Evolutionary conservation across 1,284 basidiomycete species (phyloP), one percentile per base, ranked within the genome.

Genomic region (Rhodotorula sp.): DNA sequence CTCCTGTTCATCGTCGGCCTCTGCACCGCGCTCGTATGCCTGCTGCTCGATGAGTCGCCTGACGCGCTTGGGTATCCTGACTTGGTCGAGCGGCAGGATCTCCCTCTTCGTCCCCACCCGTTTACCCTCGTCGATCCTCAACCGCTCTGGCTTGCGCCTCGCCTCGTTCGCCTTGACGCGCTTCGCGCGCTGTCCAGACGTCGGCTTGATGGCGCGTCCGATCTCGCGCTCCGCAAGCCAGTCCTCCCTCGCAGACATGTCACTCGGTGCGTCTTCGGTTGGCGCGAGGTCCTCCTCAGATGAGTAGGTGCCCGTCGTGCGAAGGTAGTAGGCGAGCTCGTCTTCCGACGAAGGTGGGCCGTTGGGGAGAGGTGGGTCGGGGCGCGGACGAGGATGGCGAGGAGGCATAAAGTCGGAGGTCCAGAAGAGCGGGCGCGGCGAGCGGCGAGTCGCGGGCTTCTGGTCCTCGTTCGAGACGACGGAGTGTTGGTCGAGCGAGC

Each of bases 281-380:
- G 47, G 54, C 9, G 57, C 29, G 13, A 66, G 34, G 44, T 71
- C 70, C 51, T 71, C 70, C n/a, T 68, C 70, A 15, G 63, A 66
- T 20, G 66, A 68, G 44, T 49, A 61, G 32, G 70, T 71, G 30
- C 59, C 66, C 0, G 63, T 66, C 30, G 53, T 60, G 27, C 66
- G 66, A 15, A 71, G 64, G 46, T 65, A 56, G 70, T 65, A 71
- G 4, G 63, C 70, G 46, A 71, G 63, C n/a, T 68, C 66, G 53
- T 71, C 70, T 22, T 71, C 70, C n/a, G 51, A 54, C 1, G 32
- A 51, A 0, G 62, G 54, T 1, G 64, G 61, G 13, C 55, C 44
- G 29, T 47, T 36, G 19, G 57, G 55, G 3, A 27, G 49, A 4
- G 57, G 34, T 0, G 46, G 19, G 46, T 39, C 36, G 32, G 44